Evolutionary conservation across 192 early-diverging fungal genomes (phyloP).

Genomic region (Podila minutissima): DNA sequence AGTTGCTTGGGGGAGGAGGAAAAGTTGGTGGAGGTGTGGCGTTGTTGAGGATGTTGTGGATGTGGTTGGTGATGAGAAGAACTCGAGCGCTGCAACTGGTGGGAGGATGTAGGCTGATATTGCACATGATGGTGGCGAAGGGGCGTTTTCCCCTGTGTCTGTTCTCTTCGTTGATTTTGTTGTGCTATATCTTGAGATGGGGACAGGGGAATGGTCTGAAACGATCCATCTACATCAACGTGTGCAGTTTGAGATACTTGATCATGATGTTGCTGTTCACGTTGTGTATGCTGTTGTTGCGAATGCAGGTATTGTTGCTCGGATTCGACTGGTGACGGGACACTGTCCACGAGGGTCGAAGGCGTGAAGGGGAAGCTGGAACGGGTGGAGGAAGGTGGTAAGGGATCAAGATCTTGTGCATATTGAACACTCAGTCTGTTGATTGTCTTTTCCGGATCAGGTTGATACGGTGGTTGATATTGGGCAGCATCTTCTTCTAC

Average conservation of each 20-base stretch:
- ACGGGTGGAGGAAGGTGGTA: neutral
- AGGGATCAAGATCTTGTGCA: neutral
- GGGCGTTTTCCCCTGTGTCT: too few species aligned
- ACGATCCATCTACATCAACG: neutral
- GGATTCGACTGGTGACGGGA: neutral
- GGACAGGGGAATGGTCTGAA: slow-evolving; percentile 17
- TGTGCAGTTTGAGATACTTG: too few species aligned
- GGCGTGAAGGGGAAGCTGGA: slow-evolving; percentile 28
- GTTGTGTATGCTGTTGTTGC: neutral
- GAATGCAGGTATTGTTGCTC: neutral
- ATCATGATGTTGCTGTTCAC: too few species aligned
- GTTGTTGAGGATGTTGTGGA: neutral
- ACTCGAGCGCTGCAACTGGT: too few species aligned
- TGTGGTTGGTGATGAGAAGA: neutral
- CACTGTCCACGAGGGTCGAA: slow-evolving; percentile 20
- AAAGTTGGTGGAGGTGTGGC: neutral
- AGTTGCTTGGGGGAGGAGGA: neutral
- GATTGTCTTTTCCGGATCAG: neutral
- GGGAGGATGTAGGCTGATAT: too few species aligned
- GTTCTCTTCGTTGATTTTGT: neutral
- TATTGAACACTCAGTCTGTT: neutral
- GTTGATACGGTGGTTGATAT: neutral
- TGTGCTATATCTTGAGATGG: neutral
- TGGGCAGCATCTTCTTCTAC: neutral
- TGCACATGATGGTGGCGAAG: too few species aligned